phyloP scores from a whole-genome alignment of 495 filamentous ascomycete genomes.

The Penicillium malachiteum region DNA sequence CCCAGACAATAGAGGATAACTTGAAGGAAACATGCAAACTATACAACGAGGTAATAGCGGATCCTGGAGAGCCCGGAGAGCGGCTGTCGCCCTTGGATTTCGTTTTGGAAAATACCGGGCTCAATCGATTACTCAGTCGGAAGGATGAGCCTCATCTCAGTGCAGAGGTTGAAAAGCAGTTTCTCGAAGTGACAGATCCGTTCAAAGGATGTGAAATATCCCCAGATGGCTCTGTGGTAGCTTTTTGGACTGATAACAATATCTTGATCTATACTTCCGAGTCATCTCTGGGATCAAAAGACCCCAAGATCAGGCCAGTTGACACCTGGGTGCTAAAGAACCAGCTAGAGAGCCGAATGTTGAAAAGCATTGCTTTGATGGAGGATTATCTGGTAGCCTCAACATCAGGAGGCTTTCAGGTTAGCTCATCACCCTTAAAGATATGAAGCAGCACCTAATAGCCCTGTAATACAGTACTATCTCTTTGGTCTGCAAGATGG shows the following conservation, averaged over 20 bases:
- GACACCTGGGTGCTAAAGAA: neutral
- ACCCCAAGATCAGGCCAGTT: neutral
- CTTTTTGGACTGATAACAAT: conserved; percentile 30
- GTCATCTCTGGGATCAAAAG: conserved; percentile 10
- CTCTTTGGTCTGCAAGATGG: conserved; percentile 4
- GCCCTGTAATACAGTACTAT: neutral
- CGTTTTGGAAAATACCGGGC: neutral
- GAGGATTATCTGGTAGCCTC: conserved; percentile 6
- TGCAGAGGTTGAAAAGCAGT: neutral
- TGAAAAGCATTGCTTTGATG: conserved; percentile 8
- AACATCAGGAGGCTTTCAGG: conserved; percentile 5
- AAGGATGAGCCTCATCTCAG: neutral
- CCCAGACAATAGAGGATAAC: neutral
- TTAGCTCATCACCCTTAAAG: neutral
- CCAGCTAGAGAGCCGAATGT: neutral
- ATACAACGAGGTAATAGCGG: conserved; percentile 5
- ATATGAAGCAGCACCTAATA: neutral
- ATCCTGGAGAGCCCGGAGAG: neutral
- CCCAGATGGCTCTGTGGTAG: conserved; percentile 21
- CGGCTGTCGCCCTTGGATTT: neutral
- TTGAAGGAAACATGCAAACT: neutral
- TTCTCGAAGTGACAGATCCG: conserved; percentile 10
- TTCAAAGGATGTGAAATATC: conserved; percentile 31
- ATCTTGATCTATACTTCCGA: conserved; percentile 29
- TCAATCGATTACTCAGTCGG: neutral